Percentiles rank a stretch among this genome's conserved stretches.
phyloP scores from a whole-genome alignment of 129 eudicot species.

The Silybum marianum region DNA sequence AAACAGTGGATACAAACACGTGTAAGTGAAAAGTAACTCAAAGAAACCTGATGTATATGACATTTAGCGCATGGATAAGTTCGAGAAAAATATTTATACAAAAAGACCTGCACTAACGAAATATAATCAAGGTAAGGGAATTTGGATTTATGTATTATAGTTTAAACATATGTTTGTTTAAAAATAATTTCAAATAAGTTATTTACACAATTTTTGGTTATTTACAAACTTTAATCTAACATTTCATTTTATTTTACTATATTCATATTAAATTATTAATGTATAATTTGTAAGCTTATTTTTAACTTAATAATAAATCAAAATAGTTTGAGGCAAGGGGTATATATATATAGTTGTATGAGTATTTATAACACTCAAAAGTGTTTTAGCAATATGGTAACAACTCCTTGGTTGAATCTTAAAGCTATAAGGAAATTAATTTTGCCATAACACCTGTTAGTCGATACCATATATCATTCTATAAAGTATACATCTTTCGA shows the following conservation, averaged over 20 bases:
- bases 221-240: too few relatives aligned
- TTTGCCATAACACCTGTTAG: background rate
- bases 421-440: background rate
- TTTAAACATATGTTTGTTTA: background rate
- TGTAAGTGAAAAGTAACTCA: background rate
- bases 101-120: background rate
- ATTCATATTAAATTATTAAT: too few relatives aligned
- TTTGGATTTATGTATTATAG: background rate
- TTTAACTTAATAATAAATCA: too few relatives aligned
- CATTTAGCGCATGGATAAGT: background rate
- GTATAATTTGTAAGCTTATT: too few relatives aligned
- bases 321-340: too few relatives aligned
- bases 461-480: background rate
- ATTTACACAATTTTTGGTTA: background rate
- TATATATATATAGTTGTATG: too few relatives aligned
- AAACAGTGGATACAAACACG: background rate
- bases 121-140: background rate
- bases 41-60: background rate
- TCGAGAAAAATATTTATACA: background rate
- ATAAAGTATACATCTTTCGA: background rate
- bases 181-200: background rate
- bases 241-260: too few relatives aligned
- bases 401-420: background rate
- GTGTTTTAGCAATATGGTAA: background rate
- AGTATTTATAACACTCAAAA: background rate